Conservation (phyloP, 345 rosid species). For the Geranium brycei region DNA sequence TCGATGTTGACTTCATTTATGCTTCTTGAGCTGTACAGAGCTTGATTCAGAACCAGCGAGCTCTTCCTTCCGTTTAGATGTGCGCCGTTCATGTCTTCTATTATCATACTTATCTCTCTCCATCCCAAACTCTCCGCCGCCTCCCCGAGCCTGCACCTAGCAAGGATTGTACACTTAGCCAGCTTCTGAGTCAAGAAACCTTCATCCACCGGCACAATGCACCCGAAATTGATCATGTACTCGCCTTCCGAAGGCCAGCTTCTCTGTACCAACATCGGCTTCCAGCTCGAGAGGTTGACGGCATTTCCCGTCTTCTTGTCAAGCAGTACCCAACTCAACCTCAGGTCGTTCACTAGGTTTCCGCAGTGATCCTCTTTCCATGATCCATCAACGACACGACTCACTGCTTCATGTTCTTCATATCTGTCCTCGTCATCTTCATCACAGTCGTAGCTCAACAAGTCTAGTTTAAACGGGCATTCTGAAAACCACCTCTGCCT, state of each 20-base stretch:
- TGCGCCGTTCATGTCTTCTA: constrained; percentile 20
- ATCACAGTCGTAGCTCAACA: not conserved
- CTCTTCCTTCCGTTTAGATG: constrained; percentile 10
- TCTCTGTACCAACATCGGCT: constrained; percentile 18
- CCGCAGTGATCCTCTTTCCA: not conserved
- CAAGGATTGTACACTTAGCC: constrained; percentile 13
- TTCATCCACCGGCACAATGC: constrained; percentile 19
- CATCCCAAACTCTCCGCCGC: constrained; percentile 1
- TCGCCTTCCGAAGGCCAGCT: constrained; percentile 12
- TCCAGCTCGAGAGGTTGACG: constrained; percentile 25
- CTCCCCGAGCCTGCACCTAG: constrained; percentile 12
- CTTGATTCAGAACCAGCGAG: constrained; percentile 18
- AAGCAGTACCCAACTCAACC: constrained; percentile 28
- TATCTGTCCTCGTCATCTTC: not conserved
- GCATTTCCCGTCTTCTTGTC: constrained; percentile 25
- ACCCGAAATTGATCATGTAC: constrained; percentile 15
- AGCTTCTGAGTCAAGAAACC: constrained; percentile 10
- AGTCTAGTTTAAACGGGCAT: constrained; percentile 14
- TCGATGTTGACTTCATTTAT: constrained; percentile 4
- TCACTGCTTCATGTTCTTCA: not conserved
- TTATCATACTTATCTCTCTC: constrained; percentile 15
- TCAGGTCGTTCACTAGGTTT: constrained; percentile 9
- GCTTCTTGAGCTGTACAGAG: constrained; percentile 14
- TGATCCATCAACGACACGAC: not conserved
- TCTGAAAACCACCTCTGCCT: constrained; percentile 12